Evolutionary conservation across 805 yeast genomes (phyloP), one percentile per base, ranked within the genome.

Genomic region (Yamadazyma philogaea): DNA sequence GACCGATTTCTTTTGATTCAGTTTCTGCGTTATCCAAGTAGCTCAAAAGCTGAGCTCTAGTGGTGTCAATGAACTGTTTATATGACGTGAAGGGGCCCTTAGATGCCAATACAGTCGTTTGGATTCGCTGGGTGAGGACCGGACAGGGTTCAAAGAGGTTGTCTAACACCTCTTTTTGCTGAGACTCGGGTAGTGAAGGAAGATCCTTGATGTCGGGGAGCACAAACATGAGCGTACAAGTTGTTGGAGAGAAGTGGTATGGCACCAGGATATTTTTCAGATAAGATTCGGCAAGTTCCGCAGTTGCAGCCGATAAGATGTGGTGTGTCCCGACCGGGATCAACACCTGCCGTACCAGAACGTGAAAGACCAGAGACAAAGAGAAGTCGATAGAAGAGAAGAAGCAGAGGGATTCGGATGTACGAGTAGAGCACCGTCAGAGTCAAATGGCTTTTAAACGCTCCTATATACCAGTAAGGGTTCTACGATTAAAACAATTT

Each of bases 81-180:
- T 66, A 66, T 7, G 57, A 48, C 8, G 39, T 17, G 42, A 46
- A 61, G 7, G 8, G 38, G 30, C 18, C 20, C 12, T 16, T 27
- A 8, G 39, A 27, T 3, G 27, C n/a, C 38, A 67, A 43, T 46
- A 66, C 46, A 34, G 52, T 18, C 61, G 75, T 35, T 48, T 53
- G 31, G 61, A 63, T 42, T 48, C 70, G 42, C 39, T 47, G n/a
- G 51, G 72, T 42, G 64, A 70, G 38, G 1, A 81, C 68, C 1
- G 63, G 62, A 56, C 87, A 82, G 7, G 79, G 83, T 58, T 83
- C 90, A 52, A 84, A 83, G n/a, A 83, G 61, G 40, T 75, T 77
- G 39, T 74, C 76, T 27, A 84, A 55, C 0, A 77, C 65, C 18
- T 34, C 28, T 18, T 11, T 38, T 28, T 42, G 42, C 4, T 36